These are phyloP conservation scores for Epichloe coenophiala DNA, from an alignment of 2,329 filamentous ascomycete genomes.

Conservation along the genomic window DNA sequence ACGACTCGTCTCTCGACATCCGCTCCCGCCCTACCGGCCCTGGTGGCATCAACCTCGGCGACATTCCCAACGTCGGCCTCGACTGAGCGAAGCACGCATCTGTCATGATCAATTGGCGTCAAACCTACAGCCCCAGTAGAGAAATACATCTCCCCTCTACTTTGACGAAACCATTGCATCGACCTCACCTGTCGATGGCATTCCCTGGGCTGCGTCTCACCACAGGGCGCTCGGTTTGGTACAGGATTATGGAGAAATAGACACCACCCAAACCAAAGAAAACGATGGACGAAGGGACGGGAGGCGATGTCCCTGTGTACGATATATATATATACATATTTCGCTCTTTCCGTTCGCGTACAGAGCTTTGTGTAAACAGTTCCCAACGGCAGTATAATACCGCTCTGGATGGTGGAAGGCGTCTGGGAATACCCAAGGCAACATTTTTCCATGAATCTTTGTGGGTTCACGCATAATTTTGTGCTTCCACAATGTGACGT, in stretches of 20 bases:
- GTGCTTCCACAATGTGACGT: background rate
- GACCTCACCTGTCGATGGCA: background rate
- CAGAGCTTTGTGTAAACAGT: slow-evolving; percentile 30
- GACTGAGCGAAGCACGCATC: slow-evolving; percentile 26
- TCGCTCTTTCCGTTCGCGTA: slow-evolving; percentile 22
- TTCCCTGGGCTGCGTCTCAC: background rate
- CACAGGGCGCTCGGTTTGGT: background rate
- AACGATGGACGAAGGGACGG: background rate
- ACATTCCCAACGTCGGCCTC: slow-evolving; percentile 38
- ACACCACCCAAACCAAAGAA: background rate
- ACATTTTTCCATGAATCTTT: slow-evolving; percentile 14
- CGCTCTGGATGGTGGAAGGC: slow-evolving; percentile 16
- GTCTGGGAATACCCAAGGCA: slow-evolving; percentile 13
- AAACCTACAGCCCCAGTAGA: background rate
- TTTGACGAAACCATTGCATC: background rate
- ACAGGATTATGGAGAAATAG: background rate
- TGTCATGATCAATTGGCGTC: background rate
- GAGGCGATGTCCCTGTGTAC: slow-evolving; percentile 19
- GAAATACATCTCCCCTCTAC: background rate
- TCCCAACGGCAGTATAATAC: slow-evolving; percentile 19
- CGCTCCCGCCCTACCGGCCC: slow-evolving; percentile 24
- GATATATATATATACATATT: slow-evolving; percentile 18
- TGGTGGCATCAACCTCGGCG: slow-evolving; percentile 28
- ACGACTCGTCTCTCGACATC: slow-evolving; percentile 63
- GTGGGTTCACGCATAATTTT: slow-evolving; percentile 9